phyloP scores from a whole-genome alignment of 2,329 filamentous ascomycete species.

The Venturia effusa region DNA sequence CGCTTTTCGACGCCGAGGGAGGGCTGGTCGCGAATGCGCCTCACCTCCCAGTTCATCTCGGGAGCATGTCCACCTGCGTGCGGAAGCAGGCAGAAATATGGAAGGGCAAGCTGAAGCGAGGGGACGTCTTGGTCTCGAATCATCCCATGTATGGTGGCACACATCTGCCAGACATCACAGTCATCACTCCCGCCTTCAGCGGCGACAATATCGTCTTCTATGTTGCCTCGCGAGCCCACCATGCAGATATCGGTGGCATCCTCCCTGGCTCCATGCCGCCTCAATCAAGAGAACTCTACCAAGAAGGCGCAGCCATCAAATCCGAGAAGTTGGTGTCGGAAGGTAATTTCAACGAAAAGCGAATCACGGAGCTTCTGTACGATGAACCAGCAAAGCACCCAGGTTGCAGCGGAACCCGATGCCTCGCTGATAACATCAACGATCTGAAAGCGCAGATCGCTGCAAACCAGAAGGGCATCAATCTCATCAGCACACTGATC shows the following conservation, averaged over 20 bases:
- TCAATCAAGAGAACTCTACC: constrained; percentile 49
- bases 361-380: constrained; percentile 61
- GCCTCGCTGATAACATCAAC: constrained; percentile 72
- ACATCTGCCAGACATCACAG: constrained; percentile 73
- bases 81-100: constrained; percentile 69
- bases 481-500: constrained; percentile 62
- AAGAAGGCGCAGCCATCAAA: constrained; percentile 47
- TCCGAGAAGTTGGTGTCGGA: constrained; percentile 60
- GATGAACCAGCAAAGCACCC: constrained; percentile 63
- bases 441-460: constrained; percentile 81
- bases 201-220: constrained; percentile 71
- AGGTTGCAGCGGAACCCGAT: constrained; percentile 68
- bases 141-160: constrained; percentile 79
- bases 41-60: constrained; percentile 70
- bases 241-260: constrained; percentile 77
- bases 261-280: constrained; percentile 76
- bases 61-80: constrained; percentile 78
- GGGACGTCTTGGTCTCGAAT: constrained; percentile 75
- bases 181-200: constrained; percentile 69
- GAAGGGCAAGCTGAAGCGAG: constrained; percentile 64
- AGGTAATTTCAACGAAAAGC: constrained; percentile 67
- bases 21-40: constrained; percentile 71
- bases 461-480: constrained; percentile 77
- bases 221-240: constrained; percentile 68
- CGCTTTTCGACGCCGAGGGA: constrained; percentile 65